Evolutionary conservation across 805 yeast species (phyloP), one percentile per base, ranked within the genome.

Genomic region (Monosporozyma servazzii): DNA sequence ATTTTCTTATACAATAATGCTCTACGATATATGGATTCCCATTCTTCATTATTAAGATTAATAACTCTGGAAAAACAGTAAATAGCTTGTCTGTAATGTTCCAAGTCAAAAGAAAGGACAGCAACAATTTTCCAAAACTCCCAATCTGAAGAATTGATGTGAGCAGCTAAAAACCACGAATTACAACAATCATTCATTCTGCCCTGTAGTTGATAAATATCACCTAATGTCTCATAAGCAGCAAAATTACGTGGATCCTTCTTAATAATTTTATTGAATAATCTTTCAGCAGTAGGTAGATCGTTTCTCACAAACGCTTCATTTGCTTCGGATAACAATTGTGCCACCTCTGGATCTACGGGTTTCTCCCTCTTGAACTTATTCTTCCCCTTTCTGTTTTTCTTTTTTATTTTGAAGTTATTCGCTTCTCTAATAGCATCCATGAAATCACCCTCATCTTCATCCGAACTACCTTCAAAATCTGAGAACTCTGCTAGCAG

Each of bases 191-290:
- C 84, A 56, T 82, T 80, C 48, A 77, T 67, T 45, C 81, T 73
- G 1, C 88, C 90, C 54, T 81, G 83, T 49, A 77, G 71, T 51
- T 80, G 75, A 56, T 86, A 84, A 46, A 91, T 86, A 61, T 87
- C 96, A 46, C 96, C 97, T 45, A 89, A 69, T 0, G 95, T 86
- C 60, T 86, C 84, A 72, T 90, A 90, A 0, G 96, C 96, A 45
- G 86, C 80, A 65, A 80, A 84, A 63, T 86, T 85, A 56, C 79
- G 78, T 13, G 87, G 83, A 62, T 89, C 96, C 50, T 81, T 74
- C 58, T 82, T 81, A 53, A 91, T 82, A 11, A 88, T 95, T 54
- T 80, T 87, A 57, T 74, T 70, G 66, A 77, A 90, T 48, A 76
- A 63, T 48, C 76, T 69, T 57, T 79, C 76, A 0, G 95, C 91